phyloP scores from a whole-genome alignment of 2,329 filamentous ascomycete genomes.

The Ambrosiella cleistominuta region DNA sequence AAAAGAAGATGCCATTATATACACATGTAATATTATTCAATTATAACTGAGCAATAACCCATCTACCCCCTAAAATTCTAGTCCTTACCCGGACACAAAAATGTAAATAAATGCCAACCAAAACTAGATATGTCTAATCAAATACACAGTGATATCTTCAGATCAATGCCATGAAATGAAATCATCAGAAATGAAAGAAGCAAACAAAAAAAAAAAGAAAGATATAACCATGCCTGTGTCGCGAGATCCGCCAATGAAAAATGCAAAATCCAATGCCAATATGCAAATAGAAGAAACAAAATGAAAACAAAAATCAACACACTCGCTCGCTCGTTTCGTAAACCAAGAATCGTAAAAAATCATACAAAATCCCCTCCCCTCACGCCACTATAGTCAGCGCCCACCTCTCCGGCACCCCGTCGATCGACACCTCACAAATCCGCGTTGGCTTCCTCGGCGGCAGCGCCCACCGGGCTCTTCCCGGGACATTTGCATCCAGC shows the following conservation, averaged over 20 bases:
- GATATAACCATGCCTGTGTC: background rate
- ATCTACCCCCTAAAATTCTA: background rate
- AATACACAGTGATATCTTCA: no score
- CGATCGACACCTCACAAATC: constrained; percentile 37
- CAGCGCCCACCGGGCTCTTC: constrained; percentile 49
- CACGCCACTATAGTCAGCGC: constrained; percentile 17
- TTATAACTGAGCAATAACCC: background rate
- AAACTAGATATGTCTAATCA: background rate
- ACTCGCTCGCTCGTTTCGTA: background rate
- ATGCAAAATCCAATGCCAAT: background rate
- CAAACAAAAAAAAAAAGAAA: background rate
- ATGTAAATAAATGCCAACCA: background rate
- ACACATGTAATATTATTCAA: background rate
- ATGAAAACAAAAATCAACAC: background rate
- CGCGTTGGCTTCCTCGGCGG: constrained; percentile 42
- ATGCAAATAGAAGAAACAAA: background rate
- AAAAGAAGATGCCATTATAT: no score
- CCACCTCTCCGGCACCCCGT: constrained; percentile 45
- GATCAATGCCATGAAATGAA: no score
- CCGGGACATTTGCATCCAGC: constrained; percentile 46
- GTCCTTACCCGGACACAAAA: background rate
- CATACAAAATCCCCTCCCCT: background rate
- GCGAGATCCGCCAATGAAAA: background rate
- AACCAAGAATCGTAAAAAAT: background rate
- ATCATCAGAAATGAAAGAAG: background rate